phyloP scores from a whole-genome alignment of 116 monocot species.

The Papilionanthe hybrid region DNA sequence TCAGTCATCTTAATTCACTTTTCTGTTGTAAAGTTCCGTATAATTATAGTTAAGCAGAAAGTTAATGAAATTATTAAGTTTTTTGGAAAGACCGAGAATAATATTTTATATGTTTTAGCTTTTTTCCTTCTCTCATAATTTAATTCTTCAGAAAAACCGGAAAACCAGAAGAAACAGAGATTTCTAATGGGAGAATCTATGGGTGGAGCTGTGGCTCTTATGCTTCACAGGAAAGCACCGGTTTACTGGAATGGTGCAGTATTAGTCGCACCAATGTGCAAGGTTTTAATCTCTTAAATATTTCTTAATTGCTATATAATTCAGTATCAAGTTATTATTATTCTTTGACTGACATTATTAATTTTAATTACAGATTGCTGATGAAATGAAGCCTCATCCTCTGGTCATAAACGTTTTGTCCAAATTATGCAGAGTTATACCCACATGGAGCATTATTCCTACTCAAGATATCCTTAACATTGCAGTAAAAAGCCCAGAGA shows the following conservation, averaged over 20 bases:
- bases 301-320: neutral
- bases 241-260: constrained; percentile 54
- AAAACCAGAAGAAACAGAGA: constrained; percentile 9
- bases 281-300: constrained; percentile 19
- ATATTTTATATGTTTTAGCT: neutral
- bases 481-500: too few relatives aligned
- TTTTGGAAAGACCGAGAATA: neutral
- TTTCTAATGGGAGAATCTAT: constrained; percentile 67
- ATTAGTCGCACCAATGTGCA: constrained; percentile 72
- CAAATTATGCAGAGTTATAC: constrained; percentile 26
- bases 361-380: constrained; percentile 14
- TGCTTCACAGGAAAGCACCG: constrained; percentile 46
- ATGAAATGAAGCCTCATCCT: constrained; percentile 30
- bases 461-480: too few relatives aligned
- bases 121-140: too few relatives aligned
- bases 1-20: neutral
- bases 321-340: neutral
- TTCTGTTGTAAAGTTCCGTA: neutral
- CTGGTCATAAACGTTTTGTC: constrained; percentile 23
- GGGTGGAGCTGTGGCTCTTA: constrained; percentile 60
- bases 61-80: neutral
- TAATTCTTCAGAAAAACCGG: too few relatives aligned
- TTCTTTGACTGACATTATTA: neutral
- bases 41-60: neutral
- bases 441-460: constrained; percentile 12